phyloP scores from a whole-genome alignment of 495 filamentous ascomycete species.

The Neurospora intermedia region DNA sequence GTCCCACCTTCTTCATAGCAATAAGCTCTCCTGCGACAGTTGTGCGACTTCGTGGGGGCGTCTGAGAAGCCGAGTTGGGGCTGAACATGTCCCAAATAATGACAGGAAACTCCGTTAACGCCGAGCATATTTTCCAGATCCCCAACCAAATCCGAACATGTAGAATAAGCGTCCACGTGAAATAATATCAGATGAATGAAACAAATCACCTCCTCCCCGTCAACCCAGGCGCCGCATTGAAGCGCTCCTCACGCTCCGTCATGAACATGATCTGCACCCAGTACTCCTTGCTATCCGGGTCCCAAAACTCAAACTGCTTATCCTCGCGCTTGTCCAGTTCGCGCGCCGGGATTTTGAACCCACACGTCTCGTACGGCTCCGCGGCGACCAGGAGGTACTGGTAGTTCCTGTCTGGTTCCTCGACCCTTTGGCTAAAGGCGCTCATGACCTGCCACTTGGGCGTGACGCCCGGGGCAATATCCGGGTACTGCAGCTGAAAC shows the following conservation, averaged over 20 bases:
- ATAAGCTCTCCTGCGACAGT: not conserved
- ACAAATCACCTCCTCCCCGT: conserved; percentile 33
- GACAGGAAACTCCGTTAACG: not conserved
- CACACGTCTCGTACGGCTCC: conserved; percentile 96
- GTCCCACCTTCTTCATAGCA: not conserved
- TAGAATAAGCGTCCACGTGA: not conserved
- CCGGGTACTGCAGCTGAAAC: conserved; percentile 93
- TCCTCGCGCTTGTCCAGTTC: conserved; percentile 87
- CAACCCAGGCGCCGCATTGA: conserved; percentile 84
- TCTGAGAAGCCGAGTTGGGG: not conserved
- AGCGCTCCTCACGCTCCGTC: conserved; percentile 95
- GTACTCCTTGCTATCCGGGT: conserved; percentile 93
- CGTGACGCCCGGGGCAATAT: conserved; percentile 64
- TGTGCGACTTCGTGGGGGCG: not conserved
- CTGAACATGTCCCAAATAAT: not conserved
- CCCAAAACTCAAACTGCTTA: conserved; percentile 88
- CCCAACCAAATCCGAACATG: not conserved
- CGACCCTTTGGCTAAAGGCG: conserved; percentile 90
- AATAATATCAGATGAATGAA: not conserved
- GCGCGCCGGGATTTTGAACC: conserved; percentile 88
- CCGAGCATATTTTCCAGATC: not conserved
- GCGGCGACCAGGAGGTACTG: conserved; percentile 95
- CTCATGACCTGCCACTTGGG: conserved; percentile 95
- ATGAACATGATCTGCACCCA: conserved; percentile 99
- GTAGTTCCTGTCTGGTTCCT: conserved; percentile 84